phyloP scores from a whole-genome alignment of 768 basidiomycete genomes.

The Mrakia hoshinonis region DNA sequence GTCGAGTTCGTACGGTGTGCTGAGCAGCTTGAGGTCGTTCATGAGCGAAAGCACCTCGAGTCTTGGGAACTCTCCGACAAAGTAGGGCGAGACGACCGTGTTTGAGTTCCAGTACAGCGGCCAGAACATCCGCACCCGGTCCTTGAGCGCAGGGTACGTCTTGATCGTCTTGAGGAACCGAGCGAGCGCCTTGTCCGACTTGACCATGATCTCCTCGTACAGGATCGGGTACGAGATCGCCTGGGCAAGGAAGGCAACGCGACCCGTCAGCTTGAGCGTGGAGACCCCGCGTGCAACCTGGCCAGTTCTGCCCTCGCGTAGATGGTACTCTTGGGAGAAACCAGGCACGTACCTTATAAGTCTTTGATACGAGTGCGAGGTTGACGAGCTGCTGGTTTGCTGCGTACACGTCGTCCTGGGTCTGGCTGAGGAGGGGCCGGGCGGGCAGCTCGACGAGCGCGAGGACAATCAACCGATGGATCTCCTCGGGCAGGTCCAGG shows the following conservation, averaged over 20 bases:
- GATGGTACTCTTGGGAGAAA: background rate
- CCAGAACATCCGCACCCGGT: background rate
- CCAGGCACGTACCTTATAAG: background rate
- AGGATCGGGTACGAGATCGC: slow-evolving; percentile 1
- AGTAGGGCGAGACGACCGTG: background rate
- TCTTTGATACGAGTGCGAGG: background rate
- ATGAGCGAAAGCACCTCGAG: slow-evolving; percentile 3
- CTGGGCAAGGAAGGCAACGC: background rate
- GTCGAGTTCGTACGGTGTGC: background rate
- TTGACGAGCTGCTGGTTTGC: slow-evolving; percentile 1
- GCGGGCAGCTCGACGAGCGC: background rate
- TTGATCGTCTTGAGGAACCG: slow-evolving; percentile 12
- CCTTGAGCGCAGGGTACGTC: slow-evolving; percentile 2
- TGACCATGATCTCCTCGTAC: slow-evolving; percentile 10
- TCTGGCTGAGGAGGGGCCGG: background rate
- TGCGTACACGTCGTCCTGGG: background rate
- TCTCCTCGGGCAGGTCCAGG: background rate
- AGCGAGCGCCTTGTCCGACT: background rate
- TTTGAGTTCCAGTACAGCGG: slow-evolving; percentile 10
- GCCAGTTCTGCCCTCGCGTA: background rate
- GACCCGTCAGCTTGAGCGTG: background rate
- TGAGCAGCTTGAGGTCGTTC: slow-evolving; percentile 13
- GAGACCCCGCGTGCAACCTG: background rate
- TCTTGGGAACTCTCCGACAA: slow-evolving; percentile 9
- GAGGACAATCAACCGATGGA: slow-evolving; percentile 6